Conservation (phyloP, 2,329 filamentous ascomycete species). For the Scytalidium sp. region DNA sequence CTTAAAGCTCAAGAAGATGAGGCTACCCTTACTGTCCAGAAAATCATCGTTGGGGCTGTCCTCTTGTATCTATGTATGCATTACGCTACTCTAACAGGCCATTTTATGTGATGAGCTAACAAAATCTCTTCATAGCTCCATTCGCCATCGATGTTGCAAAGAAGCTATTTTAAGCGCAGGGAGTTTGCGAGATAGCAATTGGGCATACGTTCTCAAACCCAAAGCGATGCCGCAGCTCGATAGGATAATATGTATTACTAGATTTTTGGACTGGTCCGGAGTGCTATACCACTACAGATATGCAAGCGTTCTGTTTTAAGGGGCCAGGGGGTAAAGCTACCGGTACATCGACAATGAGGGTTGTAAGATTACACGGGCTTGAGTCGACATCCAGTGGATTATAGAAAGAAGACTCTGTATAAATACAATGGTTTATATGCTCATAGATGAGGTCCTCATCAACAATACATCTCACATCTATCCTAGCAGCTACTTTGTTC, state of each 20-base stretch:
- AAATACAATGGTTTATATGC: not conserved
- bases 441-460: no score
- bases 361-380: not conserved
- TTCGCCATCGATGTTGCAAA: conserved; percentile 52
- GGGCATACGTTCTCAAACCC: not conserved
- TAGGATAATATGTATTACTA: not conserved
- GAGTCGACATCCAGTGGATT: not conserved
- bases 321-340: not conserved
- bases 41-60: conserved; percentile 61
- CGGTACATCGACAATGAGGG: not conserved
- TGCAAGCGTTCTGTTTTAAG: not conserved
- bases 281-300: not conserved
- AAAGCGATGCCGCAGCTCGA: not conserved
- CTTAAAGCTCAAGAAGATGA: conserved; percentile 66
- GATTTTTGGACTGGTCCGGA: not conserved
- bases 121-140: conserved; percentile 39
- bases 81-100: not conserved
- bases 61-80: conserved; percentile 74
- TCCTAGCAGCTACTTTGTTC: no score
- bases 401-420: not conserved
- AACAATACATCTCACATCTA: no score
- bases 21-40: conserved; percentile 65
- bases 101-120: not conserved
- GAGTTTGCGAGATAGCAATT: not conserved
- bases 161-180: conserved; percentile 41